Evolutionary conservation across 768 basidiomycete genomes (phyloP).

Genomic region (Polyporus arcularius): DNA sequence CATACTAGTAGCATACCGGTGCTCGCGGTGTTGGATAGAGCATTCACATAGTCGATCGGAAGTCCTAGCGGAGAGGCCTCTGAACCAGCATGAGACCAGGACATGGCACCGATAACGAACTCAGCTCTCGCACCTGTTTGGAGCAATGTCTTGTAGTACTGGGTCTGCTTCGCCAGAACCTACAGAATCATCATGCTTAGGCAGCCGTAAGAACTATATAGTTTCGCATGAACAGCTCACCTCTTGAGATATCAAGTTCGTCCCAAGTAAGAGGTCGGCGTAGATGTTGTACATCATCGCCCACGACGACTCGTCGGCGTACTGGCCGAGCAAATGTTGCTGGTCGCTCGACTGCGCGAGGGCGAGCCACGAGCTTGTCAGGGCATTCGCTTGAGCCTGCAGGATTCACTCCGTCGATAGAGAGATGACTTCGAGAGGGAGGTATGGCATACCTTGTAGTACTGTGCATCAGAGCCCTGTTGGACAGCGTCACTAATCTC

Average conservation of each 20-base stretch:
- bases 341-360: slow-evolving; percentile 7
- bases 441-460: slow-evolving; percentile 16
- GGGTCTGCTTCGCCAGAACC: no score
- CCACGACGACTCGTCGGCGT: slow-evolving; percentile 15
- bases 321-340: slow-evolving; percentile 6
- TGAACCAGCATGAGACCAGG: no score
- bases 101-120: no score
- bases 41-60: slow-evolving; percentile 5
- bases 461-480: slow-evolving; percentile 10
- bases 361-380: slow-evolving; percentile 11
- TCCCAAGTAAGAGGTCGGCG: slow-evolving; percentile 15
- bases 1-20: no score
- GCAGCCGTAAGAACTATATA: background rate
- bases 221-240: background rate
- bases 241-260: slow-evolving; percentile 2
- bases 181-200: background rate
- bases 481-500: slow-evolving; percentile 20
- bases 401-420: background rate
- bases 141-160: no score
- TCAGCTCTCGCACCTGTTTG: no score
- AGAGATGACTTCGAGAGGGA: no score
- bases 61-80: slow-evolving; percentile 2
- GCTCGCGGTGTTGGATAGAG: background rate
- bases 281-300: slow-evolving; percentile 20
- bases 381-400: slow-evolving; percentile 12